A percentile compares a stretch with the other conserved stretches of the same genome.
These are phyloP conservation scores for Lachancea thermotolerans DNA, from an alignment of 805 yeast species.

Conservation along the genomic window DNA sequence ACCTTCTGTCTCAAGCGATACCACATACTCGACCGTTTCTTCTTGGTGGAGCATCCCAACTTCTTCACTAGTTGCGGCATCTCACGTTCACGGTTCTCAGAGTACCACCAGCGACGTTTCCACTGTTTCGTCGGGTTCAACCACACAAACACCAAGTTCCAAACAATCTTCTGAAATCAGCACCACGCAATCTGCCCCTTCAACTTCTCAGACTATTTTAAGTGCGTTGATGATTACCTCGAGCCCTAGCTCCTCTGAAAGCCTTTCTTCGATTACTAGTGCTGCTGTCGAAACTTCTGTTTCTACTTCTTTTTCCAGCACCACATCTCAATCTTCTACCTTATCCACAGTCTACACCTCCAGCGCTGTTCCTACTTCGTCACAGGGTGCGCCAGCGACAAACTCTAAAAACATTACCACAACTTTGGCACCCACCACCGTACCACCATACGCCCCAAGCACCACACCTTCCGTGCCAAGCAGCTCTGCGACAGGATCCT, in stretches of 20 bases:
- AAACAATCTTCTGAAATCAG: too few relatives aligned
- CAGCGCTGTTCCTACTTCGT: conserved; percentile 6
- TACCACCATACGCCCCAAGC: conserved; percentile 7
- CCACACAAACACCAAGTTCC: background rate
- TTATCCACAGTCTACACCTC: background rate
- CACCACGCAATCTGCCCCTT: too few relatives aligned
- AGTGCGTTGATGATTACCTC: too few relatives aligned
- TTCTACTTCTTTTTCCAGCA: conserved; percentile 5
- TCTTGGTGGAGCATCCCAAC: conserved; percentile 3
- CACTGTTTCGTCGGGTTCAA: conserved; percentile 5
- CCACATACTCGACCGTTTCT: conserved; percentile 3
- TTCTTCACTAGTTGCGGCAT: conserved; percentile 3
- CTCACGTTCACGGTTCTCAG: conserved; percentile 6
- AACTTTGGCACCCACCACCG: conserved; percentile 10
- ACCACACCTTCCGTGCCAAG: conserved; percentile 9
- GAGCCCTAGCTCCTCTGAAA: too few relatives aligned
- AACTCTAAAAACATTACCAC: background rate
- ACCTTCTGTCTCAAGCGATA: conserved; percentile 5
- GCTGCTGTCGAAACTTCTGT: background rate
- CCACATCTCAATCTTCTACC: conserved; percentile 4
- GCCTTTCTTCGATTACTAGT: background rate
- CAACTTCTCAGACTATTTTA: conserved; percentile 1
- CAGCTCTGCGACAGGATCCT: conserved; percentile 18
- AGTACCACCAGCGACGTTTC: conserved; percentile 10
- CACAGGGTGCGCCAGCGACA: conserved; percentile 3